Evolutionary conservation across 2,329 filamentous ascomycete genomes (phyloP), one percentile per base, ranked within the genome.

Genomic region (Nigrograna mackinnonii): DNA sequence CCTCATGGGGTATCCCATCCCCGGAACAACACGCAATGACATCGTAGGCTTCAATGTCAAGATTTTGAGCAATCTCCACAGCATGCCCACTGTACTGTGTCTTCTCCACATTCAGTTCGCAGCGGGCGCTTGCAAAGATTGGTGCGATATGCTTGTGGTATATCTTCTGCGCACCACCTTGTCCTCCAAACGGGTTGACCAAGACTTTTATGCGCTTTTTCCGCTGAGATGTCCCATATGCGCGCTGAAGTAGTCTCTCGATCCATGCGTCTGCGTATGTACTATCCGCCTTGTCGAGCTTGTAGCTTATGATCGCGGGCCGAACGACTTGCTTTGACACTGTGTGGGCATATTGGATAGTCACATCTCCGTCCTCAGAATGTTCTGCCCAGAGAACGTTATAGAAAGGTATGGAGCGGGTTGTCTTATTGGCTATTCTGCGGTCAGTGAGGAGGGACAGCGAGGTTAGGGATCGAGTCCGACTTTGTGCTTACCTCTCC

Each of bases 121-220:
- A 94, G 39, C 82, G 78, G 1, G 94, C 91, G 0, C 91, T 91
- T 13, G 85, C 82, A 47, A 99, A 84, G 22, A 99, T 79, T 6
- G 92, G 91, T 59, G 86, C 84, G 34, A 91, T 87, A 50, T 92
- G 79, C 33, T 79, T 79, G 43, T 84, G 73, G 79, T 91, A 97
- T 50, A 84, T 79, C 61, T 83, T 87, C 47, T 81, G 72, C 1
- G 91, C 92, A 30, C 75, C 73, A 13, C 92, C 92, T 31, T 90
- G 87, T 0, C 94, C 94, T 12, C 91, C 89, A 57, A 91, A 87
- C 0, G 94, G 94, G 67, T 99, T 99, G 48, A 99, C 79, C 32
- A 97, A 74, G 11, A 97, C 84, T 66, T 94, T 95, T 49, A 94
- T 84, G 35, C 89, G 83, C 68, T 91, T 94, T 44, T 77, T 79